phyloP scores from a whole-genome alignment of 2,329 filamentous ascomycete genomes.

The Penicillium italicum region DNA sequence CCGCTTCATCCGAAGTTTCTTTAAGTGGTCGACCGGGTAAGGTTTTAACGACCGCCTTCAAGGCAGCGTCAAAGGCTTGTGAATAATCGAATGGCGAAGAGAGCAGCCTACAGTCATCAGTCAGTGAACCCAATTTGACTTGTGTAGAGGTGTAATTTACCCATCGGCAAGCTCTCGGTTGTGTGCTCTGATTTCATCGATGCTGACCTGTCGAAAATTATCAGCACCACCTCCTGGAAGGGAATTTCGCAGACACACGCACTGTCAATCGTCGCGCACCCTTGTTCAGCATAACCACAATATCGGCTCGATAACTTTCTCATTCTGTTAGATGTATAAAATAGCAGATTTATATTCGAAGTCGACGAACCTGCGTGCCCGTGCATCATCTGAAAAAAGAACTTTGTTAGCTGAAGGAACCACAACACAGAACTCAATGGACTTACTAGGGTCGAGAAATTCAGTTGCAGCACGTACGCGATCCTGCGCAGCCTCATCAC shows the following conservation, averaged over 20 bases:
- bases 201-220: constrained; percentile 55
- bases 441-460: constrained; percentile 87
- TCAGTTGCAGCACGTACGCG: constrained; percentile 84
- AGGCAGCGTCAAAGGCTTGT: constrained; percentile 81
- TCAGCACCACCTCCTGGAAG: constrained; percentile 13
- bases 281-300: constrained; percentile 69
- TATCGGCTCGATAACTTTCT: constrained; percentile 82
- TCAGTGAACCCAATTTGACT: background rate
- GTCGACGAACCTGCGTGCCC: constrained; percentile 50
- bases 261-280: constrained; percentile 57
- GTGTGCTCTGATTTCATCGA: constrained; percentile 89
- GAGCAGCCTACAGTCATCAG: constrained; percentile 56
- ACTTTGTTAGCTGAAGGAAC: constrained; percentile 14
- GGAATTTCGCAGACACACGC: constrained; percentile 20
- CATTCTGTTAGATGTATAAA: constrained; percentile 12
- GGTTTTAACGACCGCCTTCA: constrained; percentile 82
- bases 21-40: constrained; percentile 70
- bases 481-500: constrained; percentile 79
- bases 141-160: constrained; percentile 27
- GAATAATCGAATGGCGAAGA: constrained; percentile 84
- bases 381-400: constrained; percentile 50
- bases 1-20: constrained; percentile 71
- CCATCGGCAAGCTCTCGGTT: constrained; percentile 75
- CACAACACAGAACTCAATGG: background rate
- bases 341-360: background rate